These are phyloP conservation scores for Pichia kudriavzevii DNA, from an alignment of 1,139 yeast species.

Conservation along the genomic window DNA sequence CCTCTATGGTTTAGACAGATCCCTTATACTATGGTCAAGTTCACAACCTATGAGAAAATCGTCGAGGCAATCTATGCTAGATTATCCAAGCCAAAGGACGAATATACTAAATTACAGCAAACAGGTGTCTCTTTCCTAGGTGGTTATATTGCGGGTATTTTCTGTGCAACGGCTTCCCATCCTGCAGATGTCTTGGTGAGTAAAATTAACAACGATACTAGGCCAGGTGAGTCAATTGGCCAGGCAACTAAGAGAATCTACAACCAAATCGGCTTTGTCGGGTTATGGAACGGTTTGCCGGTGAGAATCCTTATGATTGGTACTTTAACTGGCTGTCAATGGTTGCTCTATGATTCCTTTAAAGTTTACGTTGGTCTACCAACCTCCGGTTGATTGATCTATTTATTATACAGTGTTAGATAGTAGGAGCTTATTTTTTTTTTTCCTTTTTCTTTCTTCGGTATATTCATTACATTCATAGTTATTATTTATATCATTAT, in stretches of 20 bases:
- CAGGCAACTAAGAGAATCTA: slow-evolving; percentile 69
- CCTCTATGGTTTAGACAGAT: slow-evolving; percentile 95
- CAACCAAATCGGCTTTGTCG: slow-evolving; percentile 72
- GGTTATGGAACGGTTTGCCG: slow-evolving; percentile 91
- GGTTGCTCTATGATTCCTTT: slow-evolving; percentile 92
- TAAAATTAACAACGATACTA: slow-evolving; percentile 72
- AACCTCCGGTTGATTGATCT: slow-evolving; percentile 53
- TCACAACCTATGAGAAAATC: slow-evolving; percentile 85
- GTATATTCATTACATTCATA: not conserved
- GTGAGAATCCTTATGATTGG: slow-evolving; percentile 95
- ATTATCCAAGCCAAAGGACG: slow-evolving; percentile 44
- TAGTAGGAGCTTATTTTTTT: not conserved
- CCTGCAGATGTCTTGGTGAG: slow-evolving; percentile 98
- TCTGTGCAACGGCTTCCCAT: slow-evolving; percentile 90
- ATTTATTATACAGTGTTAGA: not conserved
- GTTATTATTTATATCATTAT: not conserved
- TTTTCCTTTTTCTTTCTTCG: not conserved
- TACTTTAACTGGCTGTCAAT: slow-evolving; percentile 92
- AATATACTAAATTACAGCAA: slow-evolving; percentile 57
- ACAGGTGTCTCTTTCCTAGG: slow-evolving; percentile 91
- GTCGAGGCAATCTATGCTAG: slow-evolving; percentile 59
- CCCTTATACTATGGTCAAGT: slow-evolving; percentile 95
- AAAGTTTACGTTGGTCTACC: slow-evolving; percentile 88
- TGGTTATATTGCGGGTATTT: slow-evolving; percentile 93
- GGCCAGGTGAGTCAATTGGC: slow-evolving; percentile 57